A percentile compares a stretch with the other conserved stretches of the same genome.
Conservation (phyloP, 2,329 filamentous ascomycete genomes). For the Calonectria crousiana region DNA sequence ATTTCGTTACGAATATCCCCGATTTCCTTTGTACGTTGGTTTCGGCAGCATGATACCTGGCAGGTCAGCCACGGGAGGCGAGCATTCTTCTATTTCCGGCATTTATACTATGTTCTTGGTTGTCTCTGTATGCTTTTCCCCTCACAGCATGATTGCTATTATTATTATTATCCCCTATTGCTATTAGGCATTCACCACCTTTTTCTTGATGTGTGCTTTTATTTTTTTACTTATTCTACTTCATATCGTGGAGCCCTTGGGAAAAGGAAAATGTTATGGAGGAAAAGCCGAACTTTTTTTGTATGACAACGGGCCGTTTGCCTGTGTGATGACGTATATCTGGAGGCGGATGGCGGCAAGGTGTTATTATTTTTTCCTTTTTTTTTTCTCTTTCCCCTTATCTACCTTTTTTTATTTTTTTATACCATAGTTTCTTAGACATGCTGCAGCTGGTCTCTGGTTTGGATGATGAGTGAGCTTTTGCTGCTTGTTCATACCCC, state of each 20-base stretch:
- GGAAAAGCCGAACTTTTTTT: slow-evolving; percentile 4
- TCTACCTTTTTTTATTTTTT: background rate
- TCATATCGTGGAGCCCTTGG: background rate
- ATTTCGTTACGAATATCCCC: slow-evolving; percentile 18
- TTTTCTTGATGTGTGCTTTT: background rate
- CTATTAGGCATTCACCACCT: background rate
- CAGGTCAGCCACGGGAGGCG: slow-evolving; percentile 32
- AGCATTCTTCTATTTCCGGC: slow-evolving; percentile 22
- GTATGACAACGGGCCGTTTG: slow-evolving; percentile 6
- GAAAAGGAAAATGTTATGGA: background rate
- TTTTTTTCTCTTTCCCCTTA: background rate
- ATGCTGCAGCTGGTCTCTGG: slow-evolving; percentile 3
- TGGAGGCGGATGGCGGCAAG: slow-evolving; percentile 5
- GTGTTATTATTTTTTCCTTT: background rate
- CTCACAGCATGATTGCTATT: slow-evolving; percentile 15
- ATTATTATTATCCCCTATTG: background rate
- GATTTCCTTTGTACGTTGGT: slow-evolving; percentile 20
- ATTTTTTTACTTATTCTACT: background rate
- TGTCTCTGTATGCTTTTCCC: slow-evolving; percentile 26
- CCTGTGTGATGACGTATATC: background rate
- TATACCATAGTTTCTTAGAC: slow-evolving; percentile 10
- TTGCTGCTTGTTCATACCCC: slow-evolving; percentile 29
- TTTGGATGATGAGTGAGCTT: slow-evolving; percentile 14
- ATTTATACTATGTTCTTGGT: slow-evolving; percentile 13
- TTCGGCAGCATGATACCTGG: slow-evolving; percentile 42